Evolutionary conservation across 2,329 filamentous ascomycete species (phyloP), one percentile per base, ranked within the genome.

Genomic region (Emergomyces africanus): DNA sequence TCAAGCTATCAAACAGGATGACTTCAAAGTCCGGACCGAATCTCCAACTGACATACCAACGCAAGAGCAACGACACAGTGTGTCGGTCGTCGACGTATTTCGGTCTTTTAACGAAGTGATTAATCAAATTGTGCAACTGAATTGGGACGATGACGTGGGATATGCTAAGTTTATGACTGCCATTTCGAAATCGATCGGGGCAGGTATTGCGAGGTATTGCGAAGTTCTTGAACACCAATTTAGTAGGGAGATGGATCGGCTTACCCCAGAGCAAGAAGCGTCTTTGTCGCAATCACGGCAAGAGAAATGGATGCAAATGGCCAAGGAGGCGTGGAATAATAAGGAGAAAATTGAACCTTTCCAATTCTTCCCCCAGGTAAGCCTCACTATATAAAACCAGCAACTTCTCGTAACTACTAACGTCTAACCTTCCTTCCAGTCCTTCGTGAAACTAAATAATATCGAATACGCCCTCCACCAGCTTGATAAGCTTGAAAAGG

Each of bases 101-200:
- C 86, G 88, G 66, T 86, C 95, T 0, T 96, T 97, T 78, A 95
- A 91, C 67, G 89, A 96, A 74, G 89, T 88, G 20, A 84, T 95
- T 41, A 88, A 96, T 63, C 89, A 95, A 67, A 84, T 99, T 58
- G 85, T 89, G 58, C 80, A 89, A 65, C 80, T 99, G 12, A 84
- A 91, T 61, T 99, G 94, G 94, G 87, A 90, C 64, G 90, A 97
- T 70, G 89, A 96, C 67, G 79, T 95, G 42, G 91, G 96, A 64
- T 89, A 96, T 70, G 92, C 94, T 44, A 90, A 91, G 62, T 99
- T 99, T 74, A 97, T 97, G 91, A 99, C 94, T 18, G 84, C 90
- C 1, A 78, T 96, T 18, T 86, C 91, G 15, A 95, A 90, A 67
- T 86, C 87, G 0, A 89, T 97, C 61, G 87, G 91, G 1, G 80